Percentiles rank a stretch among this genome's conserved stretches.
phyloP scores from a whole-genome alignment of 225 moss, liverwort and hornwort genomes.

The Sphagnum tenellum region DNA sequence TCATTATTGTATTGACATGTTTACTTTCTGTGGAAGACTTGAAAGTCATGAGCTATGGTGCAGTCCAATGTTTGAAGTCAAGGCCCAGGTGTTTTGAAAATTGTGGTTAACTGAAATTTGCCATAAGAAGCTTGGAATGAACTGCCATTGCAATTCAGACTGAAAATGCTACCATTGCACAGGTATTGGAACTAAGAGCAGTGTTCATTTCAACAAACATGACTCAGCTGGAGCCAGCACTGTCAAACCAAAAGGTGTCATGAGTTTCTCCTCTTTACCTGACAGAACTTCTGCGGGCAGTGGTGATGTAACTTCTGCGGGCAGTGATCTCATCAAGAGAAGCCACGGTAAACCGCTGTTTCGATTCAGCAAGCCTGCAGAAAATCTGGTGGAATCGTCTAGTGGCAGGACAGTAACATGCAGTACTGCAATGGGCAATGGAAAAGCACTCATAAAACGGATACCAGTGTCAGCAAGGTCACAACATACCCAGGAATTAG shows the following conservation, averaged over 20 bases:
- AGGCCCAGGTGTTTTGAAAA: no score
- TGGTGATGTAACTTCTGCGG: constrained; percentile 12
- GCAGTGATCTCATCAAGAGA: constrained; percentile 27
- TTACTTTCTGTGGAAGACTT: no score
- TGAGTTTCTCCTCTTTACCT: background rate
- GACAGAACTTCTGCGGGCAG: constrained; percentile 8
- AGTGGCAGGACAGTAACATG: no score
- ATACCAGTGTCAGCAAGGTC: constrained; percentile 19
- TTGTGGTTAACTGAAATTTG: no score
- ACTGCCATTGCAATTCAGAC: no score
- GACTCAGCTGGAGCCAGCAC: background rate
- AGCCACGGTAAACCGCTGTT: constrained; percentile 49
- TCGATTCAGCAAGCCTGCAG: constrained; percentile 13
- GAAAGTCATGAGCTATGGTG: no score
- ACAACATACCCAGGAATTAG: constrained; percentile 21
- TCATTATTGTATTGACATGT: no score
- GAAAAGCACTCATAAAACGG: constrained; percentile 19
- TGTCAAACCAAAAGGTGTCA: background rate
- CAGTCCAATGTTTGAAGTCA: no score
- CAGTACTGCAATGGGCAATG: constrained; percentile 11
- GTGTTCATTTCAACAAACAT: background rate
- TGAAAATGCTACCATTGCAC: constrained; percentile 9
- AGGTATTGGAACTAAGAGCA: constrained; percentile 32
- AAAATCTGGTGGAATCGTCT: no score
- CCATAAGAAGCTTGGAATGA: no score